Percentiles rank a stretch among this genome's conserved stretches.
These are phyloP conservation scores for Pseudogymnoascus sp. DNA, from an alignment of 2,329 filamentous ascomycete species.

Conservation along the genomic window DNA sequence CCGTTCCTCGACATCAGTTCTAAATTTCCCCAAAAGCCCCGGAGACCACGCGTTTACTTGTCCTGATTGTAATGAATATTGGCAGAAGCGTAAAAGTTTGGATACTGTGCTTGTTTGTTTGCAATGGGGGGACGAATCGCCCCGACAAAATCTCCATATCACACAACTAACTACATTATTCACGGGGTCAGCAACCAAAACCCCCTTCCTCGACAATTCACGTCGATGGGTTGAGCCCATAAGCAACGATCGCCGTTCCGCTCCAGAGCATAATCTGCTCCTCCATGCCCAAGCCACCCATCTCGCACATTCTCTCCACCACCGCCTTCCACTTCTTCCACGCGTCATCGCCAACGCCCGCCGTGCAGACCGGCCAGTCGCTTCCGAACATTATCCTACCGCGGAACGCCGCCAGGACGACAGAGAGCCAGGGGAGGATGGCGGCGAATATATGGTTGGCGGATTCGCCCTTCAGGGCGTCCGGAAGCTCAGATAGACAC, in stretches of 20 bases:
- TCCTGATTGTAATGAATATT: not conserved
- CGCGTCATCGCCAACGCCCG: slow-evolving; percentile 43
- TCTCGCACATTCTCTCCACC: slow-evolving; percentile 58
- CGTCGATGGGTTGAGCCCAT: slow-evolving; percentile 37
- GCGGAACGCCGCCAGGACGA: slow-evolving; percentile 65
- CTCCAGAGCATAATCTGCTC: slow-evolving; percentile 63
- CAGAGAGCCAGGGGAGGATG: slow-evolving; percentile 62
- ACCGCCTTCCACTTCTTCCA: slow-evolving; percentile 71
- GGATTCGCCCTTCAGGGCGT: slow-evolving; percentile 40
- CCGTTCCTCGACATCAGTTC: too few relatives aligned
- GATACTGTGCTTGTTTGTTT: not conserved
- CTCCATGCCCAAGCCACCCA: slow-evolving; percentile 51
- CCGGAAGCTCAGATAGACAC: slow-evolving; percentile 68
- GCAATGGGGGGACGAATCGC: not conserved
- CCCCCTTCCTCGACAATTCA: not conserved
- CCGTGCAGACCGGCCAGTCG: slow-evolving; percentile 88
- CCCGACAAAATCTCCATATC: not conserved
- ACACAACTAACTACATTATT: not conserved
- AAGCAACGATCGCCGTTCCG: slow-evolving; percentile 64
- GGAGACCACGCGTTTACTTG: too few relatives aligned
- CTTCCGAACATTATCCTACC: slow-evolving; percentile 80
- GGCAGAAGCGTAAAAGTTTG: not conserved
- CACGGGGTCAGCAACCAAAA: not conserved
- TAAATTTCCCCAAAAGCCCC: too few relatives aligned
- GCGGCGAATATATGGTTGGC: slow-evolving; percentile 52